Evolutionary conservation across 1,139 yeast genomes (phyloP), one percentile per base, ranked within the genome.

Genomic region (Pichia sp.): DNA sequence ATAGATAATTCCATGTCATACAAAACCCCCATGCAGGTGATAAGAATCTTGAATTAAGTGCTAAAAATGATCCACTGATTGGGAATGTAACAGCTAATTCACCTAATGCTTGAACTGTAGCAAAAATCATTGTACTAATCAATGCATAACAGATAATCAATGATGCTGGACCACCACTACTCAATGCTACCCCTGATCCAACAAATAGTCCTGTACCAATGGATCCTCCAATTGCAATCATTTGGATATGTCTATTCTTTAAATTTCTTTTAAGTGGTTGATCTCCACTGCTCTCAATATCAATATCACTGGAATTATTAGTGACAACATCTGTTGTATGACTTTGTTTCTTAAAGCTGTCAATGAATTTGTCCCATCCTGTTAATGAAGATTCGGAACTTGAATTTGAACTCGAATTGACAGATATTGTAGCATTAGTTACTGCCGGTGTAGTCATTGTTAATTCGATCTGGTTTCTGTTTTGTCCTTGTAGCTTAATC

Each of bases 211-310:
- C 74, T 5, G 73, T 81, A 58, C 94, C 93, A 51, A 84, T 81
- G 39, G 85, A 71, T 44, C 93, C 91, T 52, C 93, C 93, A 52
- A 84, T 79, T 34, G 91, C 89, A 55, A 84, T 77, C 83, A 83
- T 80, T 54, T 80, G 81, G 52, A 83, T 63, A 66, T 82, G 74
- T 60, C 82, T 66, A 35, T 63, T 67, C 49, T 77, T 75, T 41
- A 82, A 68, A 33, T 72, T 68, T 55, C 84, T 68, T 39, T 75
- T 64, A 49, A 83, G 69, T 1, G 89, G 22, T 31, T 18, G 15
- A 18, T n/a, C 22, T 5, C 12, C 14, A 31, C 7, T 36, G 78
- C 71, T 75, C 61, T 84, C 88, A 20, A 72, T 73, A 35, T 75
- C 84, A 3, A 77, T 61, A 52, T 79, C 61, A 53, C 68, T 69